Evolutionary conservation across 2,329 filamentous ascomycete species (phyloP).

Genomic region (Dactylellina parvicollis): DNA sequence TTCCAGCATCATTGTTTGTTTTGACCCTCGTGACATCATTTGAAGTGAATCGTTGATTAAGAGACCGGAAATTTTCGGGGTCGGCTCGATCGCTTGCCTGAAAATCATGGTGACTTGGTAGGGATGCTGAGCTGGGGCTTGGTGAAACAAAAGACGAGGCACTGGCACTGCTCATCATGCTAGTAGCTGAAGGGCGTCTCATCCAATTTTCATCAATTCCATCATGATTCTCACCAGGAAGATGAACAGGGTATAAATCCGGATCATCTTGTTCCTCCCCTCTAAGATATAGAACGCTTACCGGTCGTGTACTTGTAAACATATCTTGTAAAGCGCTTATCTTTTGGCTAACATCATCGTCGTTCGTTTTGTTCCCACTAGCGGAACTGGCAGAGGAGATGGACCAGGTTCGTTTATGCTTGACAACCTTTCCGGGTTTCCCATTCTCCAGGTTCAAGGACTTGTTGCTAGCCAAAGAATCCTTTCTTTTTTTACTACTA

Average conservation of each 20-base stretch:
- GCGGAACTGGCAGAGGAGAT: constrained; percentile 81
- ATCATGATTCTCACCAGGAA: constrained; percentile 73
- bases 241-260: constrained; percentile 78
- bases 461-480: constrained; percentile 62
- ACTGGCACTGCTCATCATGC: constrained; percentile 67
- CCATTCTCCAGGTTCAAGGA: constrained; percentile 62
- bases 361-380: constrained; percentile 64
- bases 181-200: constrained; percentile 57
- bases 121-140: constrained; percentile 72
- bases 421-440: constrained; percentile 81
- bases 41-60: constrained; percentile 58
- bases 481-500: constrained; percentile 71
- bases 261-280: constrained; percentile 82
- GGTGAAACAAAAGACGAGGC: constrained; percentile 73
- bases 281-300: constrained; percentile 79
- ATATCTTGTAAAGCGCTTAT: constrained; percentile 82
- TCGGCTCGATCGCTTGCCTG: constrained; percentile 55
- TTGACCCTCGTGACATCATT: constrained; percentile 66
- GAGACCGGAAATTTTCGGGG: constrained; percentile 53
- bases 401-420: constrained; percentile 95
- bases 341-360: constrained; percentile 82
- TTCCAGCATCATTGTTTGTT: constrained; percentile 71
- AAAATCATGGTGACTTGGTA: constrained; percentile 61
- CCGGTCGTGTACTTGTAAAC: constrained; percentile 83
- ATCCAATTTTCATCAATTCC: constrained; percentile 66